Evolutionary conservation across 805 yeast species (phyloP).

Genomic region (Metschnikowia gruessii): DNA sequence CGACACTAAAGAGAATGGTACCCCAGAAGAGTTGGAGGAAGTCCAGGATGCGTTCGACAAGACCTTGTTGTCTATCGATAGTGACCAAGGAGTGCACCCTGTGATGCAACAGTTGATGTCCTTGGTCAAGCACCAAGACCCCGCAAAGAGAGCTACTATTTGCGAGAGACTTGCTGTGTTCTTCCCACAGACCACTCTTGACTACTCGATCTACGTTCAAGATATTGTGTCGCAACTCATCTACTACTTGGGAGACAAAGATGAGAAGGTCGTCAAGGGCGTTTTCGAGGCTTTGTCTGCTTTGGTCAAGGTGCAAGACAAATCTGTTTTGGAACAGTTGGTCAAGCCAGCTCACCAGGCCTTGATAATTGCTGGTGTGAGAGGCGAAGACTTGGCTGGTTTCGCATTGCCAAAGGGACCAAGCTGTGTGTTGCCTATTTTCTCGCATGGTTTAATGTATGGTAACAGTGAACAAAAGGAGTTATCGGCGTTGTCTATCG

Average conservation of each 20-base stretch:
- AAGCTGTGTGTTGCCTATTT: slow-evolving; percentile 81
- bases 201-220: slow-evolving; percentile 66
- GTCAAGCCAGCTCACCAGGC: slow-evolving; percentile 81
- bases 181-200: slow-evolving; percentile 62
- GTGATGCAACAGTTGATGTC: slow-evolving; percentile 76
- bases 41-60: slow-evolving; percentile 58
- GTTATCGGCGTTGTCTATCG: slow-evolving; percentile 81
- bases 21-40: slow-evolving; percentile 40
- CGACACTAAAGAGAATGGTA: slow-evolving; percentile 29
- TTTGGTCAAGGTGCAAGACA: slow-evolving; percentile 67
- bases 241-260: slow-evolving; percentile 66
- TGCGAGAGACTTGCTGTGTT: slow-evolving; percentile 68
- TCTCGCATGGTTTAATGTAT: slow-evolving; percentile 92
- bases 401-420: slow-evolving; percentile 81
- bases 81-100: slow-evolving; percentile 79
- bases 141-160: slow-evolving; percentile 58
- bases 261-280: slow-evolving; percentile 57
- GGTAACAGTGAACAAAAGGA: slow-evolving; percentile 85
- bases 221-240: slow-evolving; percentile 76
- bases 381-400: slow-evolving; percentile 67
- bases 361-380: slow-evolving; percentile 58
- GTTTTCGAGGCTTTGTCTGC: slow-evolving; percentile 64
- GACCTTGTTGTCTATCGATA: slow-evolving; percentile 69
- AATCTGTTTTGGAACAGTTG: slow-evolving; percentile 71
- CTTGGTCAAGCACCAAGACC: slow-evolving; percentile 73